Conservation (phyloP, 768 basidiomycete species). For the Holtermanniella nyarrowii region DNA sequence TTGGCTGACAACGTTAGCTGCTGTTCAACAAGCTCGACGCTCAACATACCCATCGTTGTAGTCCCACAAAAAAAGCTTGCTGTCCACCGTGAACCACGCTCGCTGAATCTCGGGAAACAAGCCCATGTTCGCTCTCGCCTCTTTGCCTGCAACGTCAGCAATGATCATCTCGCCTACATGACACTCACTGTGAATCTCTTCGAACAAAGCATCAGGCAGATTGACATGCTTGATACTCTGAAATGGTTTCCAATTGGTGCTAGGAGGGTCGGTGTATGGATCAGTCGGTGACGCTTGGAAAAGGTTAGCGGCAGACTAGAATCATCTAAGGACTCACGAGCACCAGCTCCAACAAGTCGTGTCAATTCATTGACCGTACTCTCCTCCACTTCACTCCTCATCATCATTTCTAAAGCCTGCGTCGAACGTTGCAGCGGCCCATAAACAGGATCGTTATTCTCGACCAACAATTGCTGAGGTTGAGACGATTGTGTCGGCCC, state of each 20-base stretch:
- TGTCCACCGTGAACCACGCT: constrained; percentile 90
- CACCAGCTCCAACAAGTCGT: constrained; percentile 5
- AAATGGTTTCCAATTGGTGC: constrained; percentile 15
- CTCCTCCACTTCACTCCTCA: constrained; percentile 23
- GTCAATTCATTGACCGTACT: constrained; percentile 18
- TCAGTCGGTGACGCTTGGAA: constrained; percentile 1
- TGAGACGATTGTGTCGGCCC: constrained; percentile 6
- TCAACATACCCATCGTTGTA: constrained; percentile 74
- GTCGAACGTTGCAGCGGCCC: constrained; percentile 27
- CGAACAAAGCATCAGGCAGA: constrained; percentile 29
- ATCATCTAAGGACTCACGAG: constrained; percentile 12
- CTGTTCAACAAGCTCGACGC: too few species aligned
- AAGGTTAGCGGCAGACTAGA: not conserved
- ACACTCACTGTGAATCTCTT: constrained; percentile 28
- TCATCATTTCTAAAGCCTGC: constrained; percentile 20
- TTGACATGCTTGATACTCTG: constrained; percentile 13
- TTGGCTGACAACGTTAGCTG: constrained; percentile 50
- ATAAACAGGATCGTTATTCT: constrained; percentile 32
- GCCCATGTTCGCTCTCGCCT: constrained; percentile 51
- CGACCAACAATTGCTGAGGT: constrained; percentile 13
- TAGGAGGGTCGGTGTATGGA: constrained; percentile 14
- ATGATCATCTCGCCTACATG: constrained; percentile 1
- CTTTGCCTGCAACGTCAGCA: constrained; percentile 14
- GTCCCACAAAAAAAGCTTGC: constrained; percentile 92
- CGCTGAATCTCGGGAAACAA: constrained; percentile 85